Evolutionary conservation across 805 yeast genomes (phyloP), one percentile per base, ranked within the genome.

Genomic region (Kuraishia molischiana): DNA sequence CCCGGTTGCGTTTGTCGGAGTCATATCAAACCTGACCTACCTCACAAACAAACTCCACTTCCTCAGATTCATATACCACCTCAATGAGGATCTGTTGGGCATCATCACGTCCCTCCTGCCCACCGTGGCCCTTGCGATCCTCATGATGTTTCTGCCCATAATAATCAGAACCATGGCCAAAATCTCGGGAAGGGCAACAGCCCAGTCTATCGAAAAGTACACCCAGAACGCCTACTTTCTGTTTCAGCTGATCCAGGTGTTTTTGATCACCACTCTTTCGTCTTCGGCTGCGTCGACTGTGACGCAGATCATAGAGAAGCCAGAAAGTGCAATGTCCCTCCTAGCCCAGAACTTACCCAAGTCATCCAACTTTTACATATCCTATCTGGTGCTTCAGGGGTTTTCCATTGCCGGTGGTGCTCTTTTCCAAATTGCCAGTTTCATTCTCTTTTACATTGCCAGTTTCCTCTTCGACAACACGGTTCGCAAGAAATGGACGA

Each of bases 191-290:
- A 57, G 71, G 20, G 66, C 77, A 5, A 67, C 86, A 3, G 39
- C 43, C 13, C 86, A 79, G 53, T 58, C 62, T 10, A 65, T 79
- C 32, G 87, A 81, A 53, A 61, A 67, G 43, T 79, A 62, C 50
- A 76, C 85, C 4, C 89, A 82, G 52, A 74, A 71, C 38, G 66
- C 83, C 0, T 81, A 72, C 53, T 81, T 80, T 53, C 80, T 84
- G 1, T 90, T 90, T 74, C 87, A 85, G 64, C 90, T 87, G 35
- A 76, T 90, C 42, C 87, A 90, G 59, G 89, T 83, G 10, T 92
- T 90, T 60, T 58, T 92, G 41, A 94, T 89, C 36, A 70, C 82
- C 31, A 86, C 97, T 3, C 54, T 83, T 38, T 70, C 95, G 8
- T 86, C 97, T 14, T 74, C 96, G 35, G 84, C 84, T 21, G 76